Base-by-base conservation (phyloP, 2,329 filamentous ascomycete genomes). In the Ascochyta fabae region DNA sequence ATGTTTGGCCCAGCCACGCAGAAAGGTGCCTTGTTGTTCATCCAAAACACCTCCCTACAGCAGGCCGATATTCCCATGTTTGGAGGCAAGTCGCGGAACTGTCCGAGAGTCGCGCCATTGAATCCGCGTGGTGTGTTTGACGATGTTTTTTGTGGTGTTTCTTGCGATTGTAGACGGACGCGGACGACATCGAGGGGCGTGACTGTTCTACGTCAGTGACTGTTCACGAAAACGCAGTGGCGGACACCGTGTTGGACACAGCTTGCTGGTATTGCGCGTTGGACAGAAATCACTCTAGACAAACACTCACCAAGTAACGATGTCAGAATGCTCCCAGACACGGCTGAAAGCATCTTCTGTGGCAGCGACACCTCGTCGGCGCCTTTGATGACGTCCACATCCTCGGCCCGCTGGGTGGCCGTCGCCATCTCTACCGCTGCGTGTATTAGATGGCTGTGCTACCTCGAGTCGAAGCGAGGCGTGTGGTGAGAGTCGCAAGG, bases 121-220 rank as follows among this genome's bases (percentile, higher is more conserved):
- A 61, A 69, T 1, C 54, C 52, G 38, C 62, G 72, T 15, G 48
- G 63, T 83, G 78, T 66, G 86, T 73, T 88, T 75, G 76, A 82
- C 80, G 71, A 84, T 78, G 69, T 47, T 61, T 46, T 60, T 59
- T 73, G 60, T 83, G 80, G 75, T 65, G 84, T 79, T 54, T 81
- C 81, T 79, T 98, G 94, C 1, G 95, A 94, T 77, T 99, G 95
- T 49, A 96, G 83, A 59, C 95, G 92, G 42, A 99, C 92, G 59
- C 95, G 91, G 58, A 99, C 95, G 60, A 99, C 95, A 72, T 99
- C 95, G 48, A 99, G 88, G 42, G 95, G 95, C 5, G 95, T 99
- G 29, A 96, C 94, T 96, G 64, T 44, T 61, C 27, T 31, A 42
- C 38, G 52, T 67, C 35, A 67, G 62, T 58, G 19, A 22, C 13